Evolutionary conservation across 2,329 filamentous ascomycete species (phyloP).

Genomic region (Sphaerulina musiva): DNA sequence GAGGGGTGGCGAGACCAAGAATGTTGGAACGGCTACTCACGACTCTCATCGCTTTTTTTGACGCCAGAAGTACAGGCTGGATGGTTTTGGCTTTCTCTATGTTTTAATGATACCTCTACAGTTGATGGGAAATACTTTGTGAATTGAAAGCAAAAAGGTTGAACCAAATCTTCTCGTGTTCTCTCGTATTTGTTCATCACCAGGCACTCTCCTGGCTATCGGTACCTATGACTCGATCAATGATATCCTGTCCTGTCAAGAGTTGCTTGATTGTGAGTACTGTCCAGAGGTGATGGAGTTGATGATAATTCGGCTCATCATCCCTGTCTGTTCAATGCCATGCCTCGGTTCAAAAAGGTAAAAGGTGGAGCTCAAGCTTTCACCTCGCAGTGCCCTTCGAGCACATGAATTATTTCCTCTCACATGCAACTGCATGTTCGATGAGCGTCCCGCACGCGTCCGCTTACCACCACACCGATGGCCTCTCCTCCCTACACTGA

Average conservation of each 20-base stretch:
- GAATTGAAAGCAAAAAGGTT: slow-evolving; percentile 14
- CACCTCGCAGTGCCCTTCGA: background rate
- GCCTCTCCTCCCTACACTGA: slow-evolving; percentile 5
- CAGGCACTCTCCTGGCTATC: background rate
- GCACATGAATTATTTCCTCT: slow-evolving; percentile 2
- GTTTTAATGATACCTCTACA: slow-evolving; percentile 21
- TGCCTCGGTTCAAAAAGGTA: background rate
- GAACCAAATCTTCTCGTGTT: background rate
- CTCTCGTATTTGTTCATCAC: background rate
- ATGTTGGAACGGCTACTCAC: slow-evolving; percentile 4
- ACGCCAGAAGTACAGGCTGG: background rate
- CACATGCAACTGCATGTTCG: slow-evolving; percentile 6
- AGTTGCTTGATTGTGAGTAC: no score
- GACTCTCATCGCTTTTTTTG: slow-evolving; percentile 1
- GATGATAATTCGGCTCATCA: no score
- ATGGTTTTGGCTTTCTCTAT: slow-evolving; percentile 8
- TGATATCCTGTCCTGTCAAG: background rate
- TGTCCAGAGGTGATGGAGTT: no score
- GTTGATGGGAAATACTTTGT: slow-evolving; percentile 5
- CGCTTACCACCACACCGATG: slow-evolving; percentile 6
- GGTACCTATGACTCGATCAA: background rate
- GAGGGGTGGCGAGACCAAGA: background rate
- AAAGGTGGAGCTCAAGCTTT: slow-evolving; percentile 20
- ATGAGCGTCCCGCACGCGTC: slow-evolving; percentile 3
- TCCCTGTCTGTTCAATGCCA: background rate